phyloP scores from a whole-genome alignment of 352 stramenopile genomes.

The Phytopythium delawarense region DNA sequence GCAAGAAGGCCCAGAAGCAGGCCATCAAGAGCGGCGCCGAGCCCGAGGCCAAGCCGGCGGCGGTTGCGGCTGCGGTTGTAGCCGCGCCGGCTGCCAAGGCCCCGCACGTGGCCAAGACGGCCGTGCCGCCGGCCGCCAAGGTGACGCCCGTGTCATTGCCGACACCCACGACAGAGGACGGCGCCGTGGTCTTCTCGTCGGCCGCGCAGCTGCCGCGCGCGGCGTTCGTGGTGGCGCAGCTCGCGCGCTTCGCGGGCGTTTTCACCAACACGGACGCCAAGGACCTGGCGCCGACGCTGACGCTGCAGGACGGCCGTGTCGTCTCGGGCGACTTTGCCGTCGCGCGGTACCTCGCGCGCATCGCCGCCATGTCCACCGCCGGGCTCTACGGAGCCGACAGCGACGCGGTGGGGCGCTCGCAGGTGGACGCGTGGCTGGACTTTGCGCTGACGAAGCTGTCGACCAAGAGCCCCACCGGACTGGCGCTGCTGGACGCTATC shows the following conservation, averaged over 20 bases:
- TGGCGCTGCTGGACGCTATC: slow-evolving; percentile 87
- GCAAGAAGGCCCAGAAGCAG: slow-evolving; percentile 80
- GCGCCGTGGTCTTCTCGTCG: slow-evolving; percentile 59
- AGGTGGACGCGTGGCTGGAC: slow-evolving; percentile 93
- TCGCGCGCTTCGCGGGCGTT: slow-evolving; percentile 41
- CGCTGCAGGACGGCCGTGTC: slow-evolving; percentile 42
- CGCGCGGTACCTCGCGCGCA: slow-evolving; percentile 60
- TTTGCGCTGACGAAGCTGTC: slow-evolving; percentile 77
- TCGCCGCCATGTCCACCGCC: slow-evolving; percentile 21
- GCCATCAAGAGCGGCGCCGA: slow-evolving; percentile 48
- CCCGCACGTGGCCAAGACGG: slow-evolving; percentile 22
- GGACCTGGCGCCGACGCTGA: slow-evolving; percentile 52
- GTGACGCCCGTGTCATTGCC: slow-evolving; percentile 37
- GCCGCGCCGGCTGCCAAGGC: slow-evolving; percentile 2
- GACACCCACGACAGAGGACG: slow-evolving; percentile 34
- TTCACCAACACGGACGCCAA: slow-evolving; percentile 52
- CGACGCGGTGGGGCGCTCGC: slow-evolving; percentile 43
- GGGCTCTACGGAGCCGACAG: slow-evolving; percentile 61
- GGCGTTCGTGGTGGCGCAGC: slow-evolving; percentile 58
- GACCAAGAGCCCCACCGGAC: slow-evolving; percentile 30
- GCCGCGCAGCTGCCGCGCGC: slow-evolving; percentile 51
- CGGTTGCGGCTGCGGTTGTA: slow-evolving; percentile 2
- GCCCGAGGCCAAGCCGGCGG: slow-evolving; percentile 10
- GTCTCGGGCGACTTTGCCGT: slow-evolving; percentile 79
- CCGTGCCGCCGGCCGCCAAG: slow-evolving; percentile 6